Evolutionary conservation across 495 filamentous ascomycete species (phyloP).

Genomic region (Neurospora sp.): DNA sequence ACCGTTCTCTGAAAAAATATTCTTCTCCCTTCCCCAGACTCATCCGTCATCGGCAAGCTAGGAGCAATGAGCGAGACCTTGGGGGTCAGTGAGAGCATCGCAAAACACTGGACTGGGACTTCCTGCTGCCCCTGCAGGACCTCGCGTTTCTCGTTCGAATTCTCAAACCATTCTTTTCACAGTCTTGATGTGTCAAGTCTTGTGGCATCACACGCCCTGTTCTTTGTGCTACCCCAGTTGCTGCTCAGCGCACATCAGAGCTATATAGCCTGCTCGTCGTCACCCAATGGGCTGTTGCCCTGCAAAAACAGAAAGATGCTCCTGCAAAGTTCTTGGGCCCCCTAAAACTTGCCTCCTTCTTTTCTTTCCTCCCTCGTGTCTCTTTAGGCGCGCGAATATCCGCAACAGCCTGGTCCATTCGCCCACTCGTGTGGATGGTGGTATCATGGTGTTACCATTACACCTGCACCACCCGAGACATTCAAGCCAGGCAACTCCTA

Average conservation of each 20-base stretch:
- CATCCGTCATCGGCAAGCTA: background rate
- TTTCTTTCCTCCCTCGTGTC: background rate
- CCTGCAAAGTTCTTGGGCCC: conserved; percentile 6
- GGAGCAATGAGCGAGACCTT: background rate
- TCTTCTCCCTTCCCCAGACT: background rate
- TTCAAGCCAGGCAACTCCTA: background rate
- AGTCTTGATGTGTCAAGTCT: background rate
- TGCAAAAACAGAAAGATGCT: conserved; percentile 1
- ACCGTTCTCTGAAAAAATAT: background rate
- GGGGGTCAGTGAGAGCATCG: background rate
- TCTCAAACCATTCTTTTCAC: background rate
- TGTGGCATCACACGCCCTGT: conserved; percentile 10
- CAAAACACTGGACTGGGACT: background rate
- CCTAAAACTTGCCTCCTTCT: background rate
- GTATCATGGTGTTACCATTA: background rate
- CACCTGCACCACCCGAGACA: background rate
- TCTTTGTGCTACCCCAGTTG: conserved; percentile 15
- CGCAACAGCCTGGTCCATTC: background rate
- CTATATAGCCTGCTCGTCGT: conserved; percentile 14
- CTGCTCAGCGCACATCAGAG: conserved; percentile 15
- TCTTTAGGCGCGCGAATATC: conserved; percentile 13
- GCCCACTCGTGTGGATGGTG: background rate
- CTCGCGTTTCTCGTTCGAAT: background rate
- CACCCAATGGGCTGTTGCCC: conserved; percentile 11
- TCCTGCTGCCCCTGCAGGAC: background rate